Evolutionary conservation across 345 rosid genomes (phyloP).

Genomic region (Salix dunnii): DNA sequence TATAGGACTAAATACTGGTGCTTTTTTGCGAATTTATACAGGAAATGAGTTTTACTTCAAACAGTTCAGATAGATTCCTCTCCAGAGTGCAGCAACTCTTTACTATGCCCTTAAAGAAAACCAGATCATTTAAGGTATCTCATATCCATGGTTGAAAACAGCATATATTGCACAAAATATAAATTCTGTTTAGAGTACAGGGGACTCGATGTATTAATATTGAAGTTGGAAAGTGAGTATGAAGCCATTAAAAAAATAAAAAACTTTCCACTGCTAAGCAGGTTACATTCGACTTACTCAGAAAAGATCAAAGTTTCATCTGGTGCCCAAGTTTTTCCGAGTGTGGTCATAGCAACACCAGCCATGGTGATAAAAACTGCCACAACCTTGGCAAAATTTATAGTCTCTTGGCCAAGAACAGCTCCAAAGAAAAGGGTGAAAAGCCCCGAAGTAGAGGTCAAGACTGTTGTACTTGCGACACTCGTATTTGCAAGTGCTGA

Average conservation of each 20-base stretch:
- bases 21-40: too few relatives aligned
- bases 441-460: slow-evolving; percentile 61
- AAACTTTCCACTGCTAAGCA: not conserved
- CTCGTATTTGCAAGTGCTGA: slow-evolving; percentile 66
- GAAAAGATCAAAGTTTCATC: slow-evolving; percentile 43
- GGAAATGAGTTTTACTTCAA: not conserved
- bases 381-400: slow-evolving; percentile 45
- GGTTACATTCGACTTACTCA: slow-evolving; percentile 35
- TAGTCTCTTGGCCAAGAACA: slow-evolving; percentile 54
- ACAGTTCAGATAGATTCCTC: not conserved
- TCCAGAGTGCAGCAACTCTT: not conserved
- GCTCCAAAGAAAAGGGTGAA: slow-evolving; percentile 65
- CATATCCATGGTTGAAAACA: too few relatives aligned
- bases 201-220: too few relatives aligned
- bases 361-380: slow-evolving; percentile 63
- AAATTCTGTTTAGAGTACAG: too few relatives aligned
- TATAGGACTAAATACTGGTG: too few relatives aligned
- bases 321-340: slow-evolving; percentile 58
- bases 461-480: slow-evolving; percentile 65
- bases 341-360: slow-evolving; percentile 67
- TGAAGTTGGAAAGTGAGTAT: not conserved
- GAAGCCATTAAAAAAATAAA: not conserved
- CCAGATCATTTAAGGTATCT: too few relatives aligned
- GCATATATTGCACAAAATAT: too few relatives aligned
- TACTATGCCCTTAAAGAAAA: not conserved